Conservation (phyloP, 2,329 filamentous ascomycete species). For the Blastomyces percursus region DNA sequence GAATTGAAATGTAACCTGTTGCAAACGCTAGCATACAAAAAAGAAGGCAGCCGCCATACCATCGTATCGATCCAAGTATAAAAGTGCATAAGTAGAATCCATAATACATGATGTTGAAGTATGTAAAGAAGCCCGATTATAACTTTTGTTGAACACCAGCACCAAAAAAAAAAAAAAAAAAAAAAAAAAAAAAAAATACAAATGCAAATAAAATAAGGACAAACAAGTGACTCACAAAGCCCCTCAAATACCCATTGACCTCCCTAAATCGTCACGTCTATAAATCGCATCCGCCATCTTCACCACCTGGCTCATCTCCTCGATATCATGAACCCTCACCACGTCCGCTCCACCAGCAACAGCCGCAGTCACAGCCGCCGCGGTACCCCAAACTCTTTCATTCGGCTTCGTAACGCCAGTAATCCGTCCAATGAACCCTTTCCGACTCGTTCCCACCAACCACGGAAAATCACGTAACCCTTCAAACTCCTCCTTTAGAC, state of each 20-base stretch:
- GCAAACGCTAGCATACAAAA: not conserved
- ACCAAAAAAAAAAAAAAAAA: not conserved
- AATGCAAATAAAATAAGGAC: not conserved
- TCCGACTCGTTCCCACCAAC: slow-evolving; percentile 81
- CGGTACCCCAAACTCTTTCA: slow-evolving; percentile 73
- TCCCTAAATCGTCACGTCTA: slow-evolving; percentile 13
- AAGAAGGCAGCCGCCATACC: not conserved
- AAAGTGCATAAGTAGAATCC: not conserved
- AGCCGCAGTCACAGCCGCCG: slow-evolving; percentile 74
- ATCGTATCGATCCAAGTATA: not conserved
- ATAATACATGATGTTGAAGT: not conserved
- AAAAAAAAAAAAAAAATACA: slow-evolving; percentile 7
- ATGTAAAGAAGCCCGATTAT: not conserved
- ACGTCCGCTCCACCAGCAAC: slow-evolving; percentile 83
- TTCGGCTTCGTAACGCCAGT: slow-evolving; percentile 62
- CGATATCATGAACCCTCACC: slow-evolving; percentile 81
- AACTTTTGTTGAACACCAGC: not conserved
- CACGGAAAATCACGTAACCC: slow-evolving; percentile 58
- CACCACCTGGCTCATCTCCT: slow-evolving; percentile 72
- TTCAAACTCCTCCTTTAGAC: slow-evolving; percentile 9
- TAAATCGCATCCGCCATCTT: slow-evolving; percentile 75
- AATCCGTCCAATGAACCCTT: slow-evolving; percentile 74
- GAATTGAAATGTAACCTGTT: not conserved
- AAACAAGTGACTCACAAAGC: not conserved
- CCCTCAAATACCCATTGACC: not conserved